Evolutionary conservation across 192 early-diverging fungal genomes (phyloP), one percentile per base, ranked within the genome.

Genomic region (Umbelopsis sp.): DNA sequence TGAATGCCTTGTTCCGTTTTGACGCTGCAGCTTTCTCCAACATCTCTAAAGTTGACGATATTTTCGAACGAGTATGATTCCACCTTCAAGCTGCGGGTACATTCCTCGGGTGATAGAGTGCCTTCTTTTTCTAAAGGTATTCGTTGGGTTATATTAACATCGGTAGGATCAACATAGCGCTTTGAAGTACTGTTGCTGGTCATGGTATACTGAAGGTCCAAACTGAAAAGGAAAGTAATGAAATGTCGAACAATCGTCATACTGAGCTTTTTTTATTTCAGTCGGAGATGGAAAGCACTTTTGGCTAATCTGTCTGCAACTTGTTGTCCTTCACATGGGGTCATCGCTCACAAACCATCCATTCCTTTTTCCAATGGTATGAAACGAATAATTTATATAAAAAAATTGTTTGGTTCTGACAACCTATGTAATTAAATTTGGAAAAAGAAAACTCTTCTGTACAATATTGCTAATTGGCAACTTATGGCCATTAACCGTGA

Each of bases 21-120:
- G 1, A 12, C 16, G 31, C 68, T 78, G 65, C 51, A 59, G 43
- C 70, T 73, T 26, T 24, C 29, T n/a, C 80, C 80, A 10, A 81
- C 73, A 43, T 81, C 80, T 52, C 80, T 70, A 68, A 81, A 81
- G 36, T 81, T 81, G 6, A 56, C 72, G 2, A 81, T 72, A 21
- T 73, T 80, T 31, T 77, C 65, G 41, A 80, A 73, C 26, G 71
- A n/a, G 26, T 26, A 31, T 1, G 56, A 31, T 20, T 62, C 56
- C 20, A 49, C 17, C n/a, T 17, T 17, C 1, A 49, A 16, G 16
- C 16, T 1, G n/a, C 20, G n/a, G 2, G 20, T 17, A 49, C 47
- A 17, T 17, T 49, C 47, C 5, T 7, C n/a, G 20, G 47, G 20
- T 49, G 16, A 9, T 2, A 16, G 47, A 6, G 47, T 5, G 1